phyloP scores from a whole-genome alignment of 2,329 filamentous ascomycete species.

The Fusarium citri region DNA sequence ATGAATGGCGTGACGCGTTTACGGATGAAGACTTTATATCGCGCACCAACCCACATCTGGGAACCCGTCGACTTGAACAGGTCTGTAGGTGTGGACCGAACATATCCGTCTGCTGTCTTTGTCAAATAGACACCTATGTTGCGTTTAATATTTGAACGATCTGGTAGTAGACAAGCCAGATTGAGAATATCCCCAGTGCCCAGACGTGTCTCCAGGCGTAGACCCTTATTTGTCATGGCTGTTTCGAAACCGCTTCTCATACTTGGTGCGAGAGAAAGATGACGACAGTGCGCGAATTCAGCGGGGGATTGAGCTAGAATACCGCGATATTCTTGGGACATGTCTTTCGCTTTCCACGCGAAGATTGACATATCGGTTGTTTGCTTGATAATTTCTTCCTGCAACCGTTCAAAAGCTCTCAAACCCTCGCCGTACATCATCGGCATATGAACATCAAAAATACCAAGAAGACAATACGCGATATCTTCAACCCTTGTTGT shows the following conservation, averaged over 20 bases:
- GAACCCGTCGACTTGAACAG: neutral
- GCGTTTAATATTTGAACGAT: rapidly evolving
- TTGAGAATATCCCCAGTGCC: neutral
- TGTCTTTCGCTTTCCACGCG: slow-evolving; percentile 6
- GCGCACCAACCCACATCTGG: neutral
- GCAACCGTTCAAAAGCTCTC: slow-evolving; percentile 12
- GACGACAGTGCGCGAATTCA: neutral
- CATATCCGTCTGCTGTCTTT: slow-evolving; percentile 5
- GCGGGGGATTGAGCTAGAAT: neutral
- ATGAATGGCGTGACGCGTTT: neutral
- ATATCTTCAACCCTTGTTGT: slow-evolving; percentile 17
- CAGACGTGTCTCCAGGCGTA: neutral
- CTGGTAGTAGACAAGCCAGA: neutral
- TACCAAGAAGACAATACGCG: slow-evolving; percentile 17
- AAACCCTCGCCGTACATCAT: slow-evolving; percentile 21
- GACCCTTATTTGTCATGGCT: slow-evolving; percentile 12
- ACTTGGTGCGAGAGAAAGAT: neutral
- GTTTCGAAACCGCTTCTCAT: neutral
- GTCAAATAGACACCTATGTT: neutral
- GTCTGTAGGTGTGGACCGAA: neutral
- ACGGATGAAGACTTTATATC: neutral
- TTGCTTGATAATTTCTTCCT: slow-evolving; percentile 26
- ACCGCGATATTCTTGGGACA: neutral
- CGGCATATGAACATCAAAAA: slow-evolving; percentile 24
- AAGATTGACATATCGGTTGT: slow-evolving; percentile 24